Conservation (phyloP, 192 early-diverging fungal species). For the Linnemannia exigua region DNA sequence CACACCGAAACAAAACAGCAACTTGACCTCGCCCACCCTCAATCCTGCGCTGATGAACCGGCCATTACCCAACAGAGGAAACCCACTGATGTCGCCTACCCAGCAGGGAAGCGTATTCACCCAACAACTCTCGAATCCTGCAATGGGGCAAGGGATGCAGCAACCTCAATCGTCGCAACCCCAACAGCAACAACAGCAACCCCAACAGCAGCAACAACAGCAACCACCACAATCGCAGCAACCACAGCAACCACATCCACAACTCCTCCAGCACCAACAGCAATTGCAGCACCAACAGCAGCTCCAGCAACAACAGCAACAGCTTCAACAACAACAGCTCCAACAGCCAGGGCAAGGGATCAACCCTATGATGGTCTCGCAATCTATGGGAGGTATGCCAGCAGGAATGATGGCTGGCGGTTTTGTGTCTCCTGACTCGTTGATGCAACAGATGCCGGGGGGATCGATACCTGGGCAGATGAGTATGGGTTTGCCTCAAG, state of each 20-base stretch:
- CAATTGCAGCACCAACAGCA: slow-evolving; percentile 29
- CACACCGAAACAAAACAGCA: slow-evolving; percentile 6
- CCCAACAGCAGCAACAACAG: neutral
- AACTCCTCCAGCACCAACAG: slow-evolving; percentile 16
- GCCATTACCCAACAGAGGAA: slow-evolving; percentile 28
- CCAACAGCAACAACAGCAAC: slow-evolving; percentile 27
- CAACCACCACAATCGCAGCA: slow-evolving; percentile 19
- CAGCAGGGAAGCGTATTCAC: slow-evolving; percentile 33
- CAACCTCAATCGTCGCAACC: slow-evolving; percentile 18
- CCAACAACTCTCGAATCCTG: slow-evolving; percentile 17
- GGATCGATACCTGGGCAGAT: slow-evolving; percentile 41
- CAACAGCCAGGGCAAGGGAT: slow-evolving; percentile 23
- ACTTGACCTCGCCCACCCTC: slow-evolving; percentile 44
- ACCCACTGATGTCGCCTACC: slow-evolving; percentile 40
- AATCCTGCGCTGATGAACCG: slow-evolving; percentile 43
- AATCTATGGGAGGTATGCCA: slow-evolving; percentile 23
- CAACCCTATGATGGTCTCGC: slow-evolving; percentile 37
- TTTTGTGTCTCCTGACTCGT: slow-evolving; percentile 38
- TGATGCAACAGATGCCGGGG: slow-evolving; percentile 44
- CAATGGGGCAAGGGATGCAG: neutral
- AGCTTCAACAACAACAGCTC: slow-evolving; percentile 10
- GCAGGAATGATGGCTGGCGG: slow-evolving; percentile 38
- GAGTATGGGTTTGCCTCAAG: slow-evolving; percentile 37
- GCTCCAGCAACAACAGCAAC: slow-evolving; percentile 19
- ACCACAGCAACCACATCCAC: slow-evolving; percentile 16